Evolutionary conservation across 805 yeast species (phyloP), one percentile per base, ranked within the genome.

Genomic region (Kodamaea nitidulidarum): DNA sequence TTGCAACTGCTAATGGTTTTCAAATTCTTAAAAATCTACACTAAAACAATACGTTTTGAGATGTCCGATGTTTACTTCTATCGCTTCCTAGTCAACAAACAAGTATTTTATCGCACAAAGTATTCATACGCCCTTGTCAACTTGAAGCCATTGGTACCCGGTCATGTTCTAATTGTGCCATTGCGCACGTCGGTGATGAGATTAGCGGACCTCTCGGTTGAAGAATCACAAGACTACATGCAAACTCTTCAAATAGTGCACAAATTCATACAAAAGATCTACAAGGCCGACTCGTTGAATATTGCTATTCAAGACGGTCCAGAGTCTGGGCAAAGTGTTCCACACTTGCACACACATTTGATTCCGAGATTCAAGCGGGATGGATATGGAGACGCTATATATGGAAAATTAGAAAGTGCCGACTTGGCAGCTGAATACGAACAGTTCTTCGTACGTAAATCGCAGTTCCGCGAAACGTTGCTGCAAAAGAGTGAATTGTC

Each of bases 281-380:
- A 81, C 58, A 71, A 80, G 25, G 95, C 96, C 2, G 95, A 90
- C 49, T 71, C 95, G 1, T 55, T 88, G 43, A 95, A 95, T 55
- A 73, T 93, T 28, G 91, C 97, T 8, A 87, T 95, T 43, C 99
- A 93, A 58, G 99, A 93, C 57, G 98, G 98, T 0, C 85, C 88
- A 0, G 88, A 88, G 36, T 91, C 97, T 1, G 98, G 98, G 3
- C 98, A 93, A 57, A 78, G 90, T n/a, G 81, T 93, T 2, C 95
- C 97, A 4, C 98, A 93, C 61, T 71, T 91, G 20, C 98, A 93
- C 59, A 84, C 96, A 15, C 99, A 93, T 58, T 64, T 93, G 14
- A 88, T 93, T 15, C 99, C 99, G 5, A 71, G 99, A 29, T 80
- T 73, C 56, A 70, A 67, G 36, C 65, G 67, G 3, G 81, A 84